Evolutionary conservation across 257 asterid species (phyloP), one percentile per base, ranked within the genome.

Genomic region (Anisodus tanguticus): DNA sequence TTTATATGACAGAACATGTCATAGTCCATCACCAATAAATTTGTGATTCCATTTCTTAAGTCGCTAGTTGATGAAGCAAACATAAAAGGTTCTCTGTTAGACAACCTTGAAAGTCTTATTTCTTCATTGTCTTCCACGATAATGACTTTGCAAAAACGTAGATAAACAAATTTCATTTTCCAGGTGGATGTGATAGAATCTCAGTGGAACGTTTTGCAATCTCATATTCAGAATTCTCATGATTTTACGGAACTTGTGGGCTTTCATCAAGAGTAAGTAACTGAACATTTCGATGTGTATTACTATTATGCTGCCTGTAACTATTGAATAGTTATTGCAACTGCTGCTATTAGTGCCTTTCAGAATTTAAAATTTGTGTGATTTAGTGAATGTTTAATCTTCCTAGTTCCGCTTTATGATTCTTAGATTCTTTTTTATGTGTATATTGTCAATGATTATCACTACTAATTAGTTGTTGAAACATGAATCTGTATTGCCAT

Each of bases 161-260:
- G 45, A 26, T 71, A 77, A 77, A 53, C 82, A 53, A 16, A 39
- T 89, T 72, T 80, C 39, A 83, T 87, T 86, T 88, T 54, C 80
- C 90, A 97, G 99, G 99, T 97, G 90, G 99, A 97, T 64, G 99
- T 97, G n/a, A 93, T 97, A 86, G 99, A 97, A 87, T 93, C 98
- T 84, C 99, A 95, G 88, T 97, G 99, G 99, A 97, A 97, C 45
- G 93, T 93, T 72, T 89, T 97, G 91, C 99, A 97, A 91, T 85
- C 93, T 85, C 98, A 92, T 86, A 94, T 93, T 83, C 97, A 93
- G 84, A 92, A 94, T 91, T 95, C 99, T 83, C 95, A 67, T 11
- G 99, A 97, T 91, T 97, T 97, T 81, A 95, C 97, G 31, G 96
- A 95, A 87, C 90, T 97, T 83, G 98, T 97, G 78, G 94, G 97